Percentiles rank a stretch among this genome's conserved stretches.
phyloP scores from a whole-genome alignment of 176 grass and related monocot species.

The Raddia distichophylla region DNA sequence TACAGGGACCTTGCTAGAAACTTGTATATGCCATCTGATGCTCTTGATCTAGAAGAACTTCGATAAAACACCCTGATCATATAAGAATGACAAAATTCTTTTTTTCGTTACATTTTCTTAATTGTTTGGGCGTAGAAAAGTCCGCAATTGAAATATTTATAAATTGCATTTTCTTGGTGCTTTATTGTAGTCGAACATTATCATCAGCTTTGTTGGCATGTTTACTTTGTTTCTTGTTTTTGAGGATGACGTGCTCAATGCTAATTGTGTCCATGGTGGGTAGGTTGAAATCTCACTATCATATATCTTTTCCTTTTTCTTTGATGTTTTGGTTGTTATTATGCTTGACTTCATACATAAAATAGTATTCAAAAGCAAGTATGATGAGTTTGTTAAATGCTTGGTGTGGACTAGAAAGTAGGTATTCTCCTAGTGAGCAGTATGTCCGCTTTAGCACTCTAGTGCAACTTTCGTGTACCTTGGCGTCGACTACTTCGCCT shows the following conservation, averaged over 20 bases:
- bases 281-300: constrained; percentile 48
- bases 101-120: constrained; percentile 15
- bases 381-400: constrained; percentile 44
- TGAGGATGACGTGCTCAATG: constrained; percentile 26
- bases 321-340: constrained; percentile 32
- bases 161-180: neutral
- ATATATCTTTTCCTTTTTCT: neutral
- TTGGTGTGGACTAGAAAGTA: constrained; percentile 37
- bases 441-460: constrained; percentile 51
- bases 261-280: constrained; percentile 33
- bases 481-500: too few species aligned
- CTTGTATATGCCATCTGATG: constrained; percentile 26
- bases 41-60: constrained; percentile 17
- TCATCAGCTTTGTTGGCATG: constrained; percentile 20
- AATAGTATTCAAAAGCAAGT: constrained; percentile 41
- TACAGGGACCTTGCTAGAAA: constrained; percentile 26
- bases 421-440: constrained; percentile 46
- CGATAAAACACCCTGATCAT: neutral
- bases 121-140: constrained; percentile 21
- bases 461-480: constrained; percentile 40
- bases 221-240: constrained; percentile 34
- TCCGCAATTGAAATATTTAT: constrained; percentile 1
- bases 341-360: constrained; percentile 30
- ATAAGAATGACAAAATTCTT: constrained; percentile 2
- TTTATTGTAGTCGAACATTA: constrained; percentile 8